phyloP scores from a whole-genome alignment of 495 filamentous ascomycete genomes.

The Daldinia bambusicola region DNA sequence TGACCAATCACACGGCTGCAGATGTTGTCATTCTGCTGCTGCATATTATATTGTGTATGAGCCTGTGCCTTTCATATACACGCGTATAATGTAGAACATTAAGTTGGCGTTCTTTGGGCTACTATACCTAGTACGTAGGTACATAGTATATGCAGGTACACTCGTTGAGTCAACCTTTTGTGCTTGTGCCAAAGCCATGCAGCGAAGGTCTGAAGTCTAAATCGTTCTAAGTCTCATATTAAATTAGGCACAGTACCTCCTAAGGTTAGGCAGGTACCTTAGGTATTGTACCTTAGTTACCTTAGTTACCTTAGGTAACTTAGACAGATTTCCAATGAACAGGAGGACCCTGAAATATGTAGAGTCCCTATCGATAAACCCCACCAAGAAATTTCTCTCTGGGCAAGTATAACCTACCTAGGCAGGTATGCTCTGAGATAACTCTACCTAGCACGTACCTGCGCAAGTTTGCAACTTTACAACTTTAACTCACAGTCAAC shows the following conservation, averaged over 20 bases:
- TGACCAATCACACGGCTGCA: conserved; percentile 2
- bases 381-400: conserved; percentile 8
- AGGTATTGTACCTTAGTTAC: no score
- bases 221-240: background rate
- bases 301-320: no score
- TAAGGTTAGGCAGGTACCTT: no score
- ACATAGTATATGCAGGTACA: background rate
- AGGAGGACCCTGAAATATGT: background rate
- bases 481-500: background rate
- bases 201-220: background rate
- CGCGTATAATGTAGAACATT: background rate
- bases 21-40: background rate
- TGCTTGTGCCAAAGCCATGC: background rate
- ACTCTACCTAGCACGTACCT: conserved; percentile 1
- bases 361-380: conserved; percentile 20
- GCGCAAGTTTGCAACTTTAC: background rate
- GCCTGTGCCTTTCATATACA: background rate
- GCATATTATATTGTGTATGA: background rate
- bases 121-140: no score
- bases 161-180: background rate
- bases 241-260: no score
- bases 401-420: no score
- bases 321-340: no score
- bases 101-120: background rate
- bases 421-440: conserved; percentile 5